phyloP scores from a whole-genome alignment of 768 basidiomycete species.

The Chalciporus piperatus region DNA sequence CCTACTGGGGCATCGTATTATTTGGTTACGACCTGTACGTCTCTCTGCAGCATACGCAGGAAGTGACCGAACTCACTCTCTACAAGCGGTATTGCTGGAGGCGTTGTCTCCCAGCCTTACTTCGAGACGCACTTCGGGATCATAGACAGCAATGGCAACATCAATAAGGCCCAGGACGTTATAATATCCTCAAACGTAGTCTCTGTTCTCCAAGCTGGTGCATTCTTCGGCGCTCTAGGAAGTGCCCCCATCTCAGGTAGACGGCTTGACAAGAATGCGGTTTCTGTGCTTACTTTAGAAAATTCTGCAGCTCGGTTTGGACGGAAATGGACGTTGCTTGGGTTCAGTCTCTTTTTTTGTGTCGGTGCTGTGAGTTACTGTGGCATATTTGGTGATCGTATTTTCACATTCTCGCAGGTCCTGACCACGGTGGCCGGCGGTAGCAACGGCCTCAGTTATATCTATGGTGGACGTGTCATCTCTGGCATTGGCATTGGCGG shows the following conservation, averaged over 20 bases:
- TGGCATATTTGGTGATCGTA: too few species aligned
- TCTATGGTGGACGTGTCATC: slow-evolving; percentile 79
- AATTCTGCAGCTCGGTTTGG: slow-evolving; percentile 54
- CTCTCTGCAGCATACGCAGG: background rate
- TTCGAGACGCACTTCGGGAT: slow-evolving; percentile 67
- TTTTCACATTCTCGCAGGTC: slow-evolving; percentile 40
- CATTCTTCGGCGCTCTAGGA: slow-evolving; percentile 82
- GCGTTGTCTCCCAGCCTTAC: slow-evolving; percentile 61
- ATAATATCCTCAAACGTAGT: slow-evolving; percentile 80
- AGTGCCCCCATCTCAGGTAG: slow-evolving; percentile 69
- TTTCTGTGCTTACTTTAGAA: background rate
- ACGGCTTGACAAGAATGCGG: slow-evolving; percentile 13
- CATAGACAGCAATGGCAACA: slow-evolving; percentile 40
- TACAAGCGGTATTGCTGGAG: slow-evolving; percentile 59
- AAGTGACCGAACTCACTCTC: background rate
- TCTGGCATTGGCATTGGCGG: slow-evolving; percentile 80
- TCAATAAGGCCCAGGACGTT: slow-evolving; percentile 40
- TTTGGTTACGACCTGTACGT: slow-evolving; percentile 79
- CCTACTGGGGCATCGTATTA: slow-evolving; percentile 77
- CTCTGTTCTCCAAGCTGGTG: slow-evolving; percentile 82
- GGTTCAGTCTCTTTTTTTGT: slow-evolving; percentile 59
- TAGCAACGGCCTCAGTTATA: slow-evolving; percentile 55
- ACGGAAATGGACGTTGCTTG: slow-evolving; percentile 59
- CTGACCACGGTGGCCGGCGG: slow-evolving; percentile 66
- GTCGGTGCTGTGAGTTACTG: slow-evolving; percentile 61